Evolutionary conservation across 805 yeast species (phyloP), one percentile per base, ranked within the genome.

Genomic region (Kodamaea sagamina): DNA sequence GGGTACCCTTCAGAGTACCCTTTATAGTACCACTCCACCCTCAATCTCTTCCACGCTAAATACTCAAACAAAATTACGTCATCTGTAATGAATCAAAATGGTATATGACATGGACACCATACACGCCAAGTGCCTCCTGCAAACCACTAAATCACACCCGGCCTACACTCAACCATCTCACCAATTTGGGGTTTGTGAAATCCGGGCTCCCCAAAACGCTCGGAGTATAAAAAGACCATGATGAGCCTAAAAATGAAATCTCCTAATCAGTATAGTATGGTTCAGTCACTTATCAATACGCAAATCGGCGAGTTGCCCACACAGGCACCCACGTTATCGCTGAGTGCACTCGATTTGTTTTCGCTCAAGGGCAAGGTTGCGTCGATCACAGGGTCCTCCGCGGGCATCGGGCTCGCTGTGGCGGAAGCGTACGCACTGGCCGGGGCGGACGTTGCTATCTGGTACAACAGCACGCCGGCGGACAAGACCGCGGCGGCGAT

Each of bases 391-490:
- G 96, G 96, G 36, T 86, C 88, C 9, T 82, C 90, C 12, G 74
- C 84, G 36, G 96, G 96, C 25, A 87, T 88, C 51, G 96, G 96
- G 11, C 77, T 63, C 53, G 87, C 86, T 4, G 85, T 86, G 26
- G 95, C 95, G 34, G 86, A 81, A 61, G 90, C 89, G 2, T 86
- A 72, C 55, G 85, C 89, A 39, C 92, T 86, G 66, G 92, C 92
- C 3, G 96, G 96, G 40, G 95, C 95, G 7, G 84, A 84, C 49
- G 78, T 89, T 25, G 87, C 87, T 36, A 71, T 82, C 52, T 80
- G 85, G 75, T 71, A 71, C 58, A 71, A 71, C 80, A 69, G 79
- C 46, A 76, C 74, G 53, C 80, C 84, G 7, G 77, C 86, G n/a
- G 79, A 77, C 39, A 82, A 75, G 43, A 53, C 54, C 52, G 89